Conservation (phyloP, 1,139 yeast species). For the Yamadazyma diddensiae region DNA sequence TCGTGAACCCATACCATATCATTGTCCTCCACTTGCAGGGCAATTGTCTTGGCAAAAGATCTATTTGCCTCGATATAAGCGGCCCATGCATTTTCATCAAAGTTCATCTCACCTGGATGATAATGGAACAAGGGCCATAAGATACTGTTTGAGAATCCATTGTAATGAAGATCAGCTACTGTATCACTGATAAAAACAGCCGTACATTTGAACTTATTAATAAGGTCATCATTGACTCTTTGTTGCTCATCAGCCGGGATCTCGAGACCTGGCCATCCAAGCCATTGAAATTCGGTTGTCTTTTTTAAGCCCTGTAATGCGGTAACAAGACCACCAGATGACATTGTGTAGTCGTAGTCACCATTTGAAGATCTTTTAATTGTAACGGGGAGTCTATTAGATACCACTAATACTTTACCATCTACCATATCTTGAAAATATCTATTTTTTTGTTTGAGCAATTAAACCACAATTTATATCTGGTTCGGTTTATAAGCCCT, state of each 20-base stretch:
- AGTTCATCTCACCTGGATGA: slow-evolving; percentile 98
- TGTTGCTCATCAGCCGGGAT: slow-evolving; percentile 74
- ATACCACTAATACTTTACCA: slow-evolving; percentile 85
- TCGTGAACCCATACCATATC: slow-evolving; percentile 98
- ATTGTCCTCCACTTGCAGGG: slow-evolving; percentile 69
- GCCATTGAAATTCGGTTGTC: slow-evolving; percentile 88
- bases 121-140: slow-evolving; percentile 98
- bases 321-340: slow-evolving; percentile 96
- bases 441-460: too few species aligned
- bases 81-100: slow-evolving; percentile 97
- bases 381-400: slow-evolving; percentile 94
- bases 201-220: slow-evolving; percentile 78
- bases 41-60: slow-evolving; percentile 73
- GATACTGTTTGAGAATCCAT: slow-evolving; percentile 89
- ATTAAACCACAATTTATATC: not conserved
- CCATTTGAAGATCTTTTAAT: slow-evolving; percentile 64
- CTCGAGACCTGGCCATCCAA: slow-evolving; percentile 96
- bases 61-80: slow-evolving; percentile 94
- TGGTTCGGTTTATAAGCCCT: not conserved
- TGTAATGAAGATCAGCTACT: slow-evolving; percentile 92
- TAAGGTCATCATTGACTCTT: slow-evolving; percentile 66
- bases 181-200: slow-evolving; percentile 88
- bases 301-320: slow-evolving; percentile 91
- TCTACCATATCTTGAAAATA: too few species aligned
- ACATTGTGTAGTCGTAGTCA: slow-evolving; percentile 73